Evolutionary conservation across 2,329 filamentous ascomycete species (phyloP).

Genomic region (Zasmidium citrigriseum): DNA sequence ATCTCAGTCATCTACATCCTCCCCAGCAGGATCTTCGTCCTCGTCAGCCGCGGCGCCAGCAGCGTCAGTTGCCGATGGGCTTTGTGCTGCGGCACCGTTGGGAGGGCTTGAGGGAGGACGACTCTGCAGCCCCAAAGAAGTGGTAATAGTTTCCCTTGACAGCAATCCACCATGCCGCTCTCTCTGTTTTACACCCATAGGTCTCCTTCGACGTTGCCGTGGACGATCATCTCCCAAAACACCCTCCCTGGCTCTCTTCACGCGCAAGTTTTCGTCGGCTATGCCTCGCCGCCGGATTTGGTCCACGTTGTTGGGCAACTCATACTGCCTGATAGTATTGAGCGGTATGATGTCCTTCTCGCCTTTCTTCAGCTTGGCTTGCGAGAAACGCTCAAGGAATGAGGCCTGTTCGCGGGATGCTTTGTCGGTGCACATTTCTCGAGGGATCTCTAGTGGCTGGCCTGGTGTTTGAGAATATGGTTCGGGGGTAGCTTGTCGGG

Average conservation of each 20-base stretch:
- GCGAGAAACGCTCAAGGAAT: constrained; percentile 44
- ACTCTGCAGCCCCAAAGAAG: background rate
- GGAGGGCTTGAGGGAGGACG: too few relatives aligned
- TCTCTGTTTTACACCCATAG: constrained; percentile 15
- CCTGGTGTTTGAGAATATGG: constrained; percentile 6
- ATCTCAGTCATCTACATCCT: background rate
- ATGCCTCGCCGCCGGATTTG: constrained; percentile 19
- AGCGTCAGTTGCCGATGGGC: background rate
- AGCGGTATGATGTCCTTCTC: constrained; percentile 38
- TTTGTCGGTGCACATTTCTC: constrained; percentile 19
- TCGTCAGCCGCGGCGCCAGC: background rate
- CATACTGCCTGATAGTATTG: constrained; percentile 28
- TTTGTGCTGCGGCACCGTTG: background rate
- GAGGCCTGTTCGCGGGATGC: constrained; percentile 31
- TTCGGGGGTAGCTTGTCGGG: background rate
- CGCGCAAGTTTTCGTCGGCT: constrained; percentile 13
- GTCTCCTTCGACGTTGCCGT: constrained; percentile 12
- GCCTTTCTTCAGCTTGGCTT: constrained; percentile 43
- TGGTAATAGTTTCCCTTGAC: background rate
- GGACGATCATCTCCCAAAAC: constrained; percentile 5
- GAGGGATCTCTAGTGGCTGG: constrained; percentile 25
- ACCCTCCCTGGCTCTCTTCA: constrained; percentile 4
- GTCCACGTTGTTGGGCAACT: constrained; percentile 22
- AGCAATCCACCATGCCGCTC: background rate
- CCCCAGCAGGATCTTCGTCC: background rate